Percentiles rank a stretch among this genome's conserved stretches.
Conservation (phyloP, 352 stramenopile genomes). For the Thraustotheca clavata region DNA sequence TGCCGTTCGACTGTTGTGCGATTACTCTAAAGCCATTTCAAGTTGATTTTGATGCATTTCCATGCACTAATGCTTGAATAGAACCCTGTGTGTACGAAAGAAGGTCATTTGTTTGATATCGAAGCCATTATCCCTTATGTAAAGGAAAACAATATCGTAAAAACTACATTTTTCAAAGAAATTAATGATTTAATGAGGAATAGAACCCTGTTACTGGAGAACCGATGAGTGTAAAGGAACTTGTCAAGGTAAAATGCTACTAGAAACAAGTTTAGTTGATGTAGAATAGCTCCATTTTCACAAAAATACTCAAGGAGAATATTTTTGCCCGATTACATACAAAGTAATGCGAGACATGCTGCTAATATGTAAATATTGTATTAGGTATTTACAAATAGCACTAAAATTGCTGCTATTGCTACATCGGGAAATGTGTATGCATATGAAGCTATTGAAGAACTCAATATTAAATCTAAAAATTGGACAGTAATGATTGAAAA, state of each 20-base stretch:
- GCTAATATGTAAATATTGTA: neutral
- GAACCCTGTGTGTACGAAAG: constrained; percentile 91
- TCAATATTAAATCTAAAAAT: constrained; percentile 98
- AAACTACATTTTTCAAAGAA: neutral
- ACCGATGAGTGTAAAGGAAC: constrained; percentile 84
- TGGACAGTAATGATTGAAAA: constrained; percentile 57
- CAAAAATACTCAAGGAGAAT: constrained; percentile 70
- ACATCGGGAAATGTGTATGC: constrained; percentile 94
- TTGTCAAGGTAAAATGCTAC: constrained; percentile 86
- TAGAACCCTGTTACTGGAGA: constrained; percentile 93
- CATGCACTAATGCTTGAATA: constrained; percentile 31
- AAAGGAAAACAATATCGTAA: constrained; percentile 90
- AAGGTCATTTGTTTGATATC: constrained; percentile 97
- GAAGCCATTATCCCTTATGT: constrained; percentile 94
- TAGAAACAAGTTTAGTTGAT: constrained; percentile 26
- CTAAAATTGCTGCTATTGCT: constrained; percentile 74
- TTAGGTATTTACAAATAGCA: constrained; percentile 72
- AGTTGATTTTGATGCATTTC: constrained; percentile 26
- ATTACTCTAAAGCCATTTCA: constrained; percentile 90
- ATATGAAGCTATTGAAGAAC: constrained; percentile 95
- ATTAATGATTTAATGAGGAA: neutral
- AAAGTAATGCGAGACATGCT: constrained; percentile 80
- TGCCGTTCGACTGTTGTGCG: constrained; percentile 98
- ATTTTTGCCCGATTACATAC: constrained; percentile 93
- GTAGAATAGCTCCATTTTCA: constrained; percentile 50